phyloP scores from a whole-genome alignment of 1,139 yeast species.

The Taphrina flavorubra region DNA sequence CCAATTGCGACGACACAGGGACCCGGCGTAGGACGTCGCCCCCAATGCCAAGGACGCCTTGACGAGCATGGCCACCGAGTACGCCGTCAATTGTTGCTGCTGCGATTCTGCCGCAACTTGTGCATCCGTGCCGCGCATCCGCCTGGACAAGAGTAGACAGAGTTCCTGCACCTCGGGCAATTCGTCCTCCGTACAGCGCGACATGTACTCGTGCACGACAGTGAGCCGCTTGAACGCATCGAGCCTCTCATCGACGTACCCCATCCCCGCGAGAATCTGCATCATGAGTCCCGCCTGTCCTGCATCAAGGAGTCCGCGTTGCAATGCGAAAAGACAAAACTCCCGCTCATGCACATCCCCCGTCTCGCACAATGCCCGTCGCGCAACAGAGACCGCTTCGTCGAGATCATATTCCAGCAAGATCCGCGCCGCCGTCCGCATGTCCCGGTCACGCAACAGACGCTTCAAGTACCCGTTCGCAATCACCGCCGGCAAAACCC shows the following conservation, averaged over 20 bases:
- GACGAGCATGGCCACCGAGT: conserved; percentile 1
- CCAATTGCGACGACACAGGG: background rate
- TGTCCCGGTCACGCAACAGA: conserved; percentile 3
- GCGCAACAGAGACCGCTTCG: conserved; percentile 18
- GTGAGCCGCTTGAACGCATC: conserved; percentile 6
- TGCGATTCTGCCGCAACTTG: background rate
- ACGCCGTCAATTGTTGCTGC: background rate
- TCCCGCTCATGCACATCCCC: conserved; percentile 1
- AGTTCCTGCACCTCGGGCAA: background rate
- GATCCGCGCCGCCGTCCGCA: background rate
- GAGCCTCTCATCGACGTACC: background rate
- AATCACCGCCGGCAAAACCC: conserved; percentile 8
- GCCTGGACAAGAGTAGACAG: background rate
- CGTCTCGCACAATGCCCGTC: background rate
- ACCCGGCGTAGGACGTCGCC: background rate
- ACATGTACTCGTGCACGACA: conserved; percentile 4
- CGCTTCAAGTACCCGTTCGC: conserved; percentile 13
- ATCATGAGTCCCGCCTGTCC: conserved; percentile 11
- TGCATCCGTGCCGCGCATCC: background rate
- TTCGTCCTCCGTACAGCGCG: conserved; percentile 5
- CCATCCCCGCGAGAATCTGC: conserved; percentile 10
- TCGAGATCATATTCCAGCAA: conserved; percentile 22
- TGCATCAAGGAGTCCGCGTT: background rate
- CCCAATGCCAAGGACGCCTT: background rate
- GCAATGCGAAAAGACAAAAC: conserved; percentile 11